Conservation (phyloP, 148 eudicot species). For the Vaccinium corymbosum region DNA sequence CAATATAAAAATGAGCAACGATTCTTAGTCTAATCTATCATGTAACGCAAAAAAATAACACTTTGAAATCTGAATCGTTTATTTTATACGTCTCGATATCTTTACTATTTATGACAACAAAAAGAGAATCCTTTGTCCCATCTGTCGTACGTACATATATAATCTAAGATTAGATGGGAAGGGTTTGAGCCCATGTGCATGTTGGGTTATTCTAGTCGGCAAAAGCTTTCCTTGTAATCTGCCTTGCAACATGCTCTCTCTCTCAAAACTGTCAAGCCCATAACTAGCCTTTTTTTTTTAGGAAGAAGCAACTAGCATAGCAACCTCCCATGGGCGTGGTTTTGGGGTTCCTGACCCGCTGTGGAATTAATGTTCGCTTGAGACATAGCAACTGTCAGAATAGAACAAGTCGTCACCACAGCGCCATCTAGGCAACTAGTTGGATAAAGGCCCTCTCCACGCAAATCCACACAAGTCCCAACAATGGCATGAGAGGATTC, state of each 20-base stretch:
- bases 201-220: constrained; percentile 23
- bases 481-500: too few relatives aligned
- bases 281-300: too few relatives aligned
- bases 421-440: too few relatives aligned
- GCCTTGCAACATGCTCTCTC: constrained; percentile 17
- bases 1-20: background rate
- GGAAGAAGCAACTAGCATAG: too few relatives aligned
- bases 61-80: background rate
- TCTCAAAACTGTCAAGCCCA: background rate
- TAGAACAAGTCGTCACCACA: too few relatives aligned
- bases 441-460: too few relatives aligned
- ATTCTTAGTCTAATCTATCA: background rate
- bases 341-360: too few relatives aligned
- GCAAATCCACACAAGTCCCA: too few relatives aligned
- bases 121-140: background rate
- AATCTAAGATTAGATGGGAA: background rate
- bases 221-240: constrained; percentile 19
- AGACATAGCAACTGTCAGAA: too few relatives aligned
- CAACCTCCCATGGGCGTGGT: too few relatives aligned
- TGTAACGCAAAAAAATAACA: background rate
- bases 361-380: too few relatives aligned
- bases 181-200: constrained; percentile 29
- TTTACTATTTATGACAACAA: background rate
- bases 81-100: background rate
- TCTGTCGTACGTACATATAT: background rate